phyloP scores from a whole-genome alignment of 1,139 yeast genomes.

The Debaryomyces nepalensis region DNA sequence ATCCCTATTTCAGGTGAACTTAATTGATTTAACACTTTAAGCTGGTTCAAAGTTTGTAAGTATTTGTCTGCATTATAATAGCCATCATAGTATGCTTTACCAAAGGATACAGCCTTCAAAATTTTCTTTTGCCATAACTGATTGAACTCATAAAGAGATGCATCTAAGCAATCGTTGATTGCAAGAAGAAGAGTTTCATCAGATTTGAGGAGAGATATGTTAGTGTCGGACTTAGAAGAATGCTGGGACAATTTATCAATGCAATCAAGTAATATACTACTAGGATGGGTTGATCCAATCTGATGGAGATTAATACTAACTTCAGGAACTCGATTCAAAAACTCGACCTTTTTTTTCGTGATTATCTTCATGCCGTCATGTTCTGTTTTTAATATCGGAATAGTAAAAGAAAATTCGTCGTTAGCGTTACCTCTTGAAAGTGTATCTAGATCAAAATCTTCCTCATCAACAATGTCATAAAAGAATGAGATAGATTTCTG shows the following conservation, averaged over 20 bases:
- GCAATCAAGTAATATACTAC: conserved; percentile 83
- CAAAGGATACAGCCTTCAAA: conserved; percentile 83
- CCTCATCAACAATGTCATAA: conserved; percentile 42
- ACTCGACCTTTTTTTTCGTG: conserved; percentile 61
- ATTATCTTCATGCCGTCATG: conserved; percentile 74
- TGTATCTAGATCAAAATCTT: conserved; percentile 33
- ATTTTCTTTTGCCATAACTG: conserved; percentile 79
- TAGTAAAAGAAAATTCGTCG: conserved; percentile 35
- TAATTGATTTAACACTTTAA: conserved; percentile 73
- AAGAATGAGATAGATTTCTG: conserved; percentile 58
- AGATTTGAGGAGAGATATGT: conserved; percentile 59
- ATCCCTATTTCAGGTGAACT: conserved; percentile 69
- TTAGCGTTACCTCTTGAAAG: conserved; percentile 19
- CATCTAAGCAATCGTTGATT: conserved; percentile 70
- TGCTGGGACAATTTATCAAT: conserved; percentile 70
- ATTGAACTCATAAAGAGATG: conserved; percentile 79
- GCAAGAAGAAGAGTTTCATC: conserved; percentile 61
- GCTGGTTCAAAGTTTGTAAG: conserved; percentile 58
- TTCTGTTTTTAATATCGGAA: conserved; percentile 54
- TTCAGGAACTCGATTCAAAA: conserved; percentile 66
- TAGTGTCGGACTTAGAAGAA: conserved; percentile 85
- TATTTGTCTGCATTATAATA: conserved; percentile 64
- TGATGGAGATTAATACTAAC: conserved; percentile 67
- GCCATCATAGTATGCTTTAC: conserved; percentile 64
- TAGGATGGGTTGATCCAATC: conserved; percentile 82